Evolutionary conservation across 108 stramenopile genomes (phyloP), one percentile per base, ranked within the genome.

Genomic region (Cylindrotheca fusiformis): DNA sequence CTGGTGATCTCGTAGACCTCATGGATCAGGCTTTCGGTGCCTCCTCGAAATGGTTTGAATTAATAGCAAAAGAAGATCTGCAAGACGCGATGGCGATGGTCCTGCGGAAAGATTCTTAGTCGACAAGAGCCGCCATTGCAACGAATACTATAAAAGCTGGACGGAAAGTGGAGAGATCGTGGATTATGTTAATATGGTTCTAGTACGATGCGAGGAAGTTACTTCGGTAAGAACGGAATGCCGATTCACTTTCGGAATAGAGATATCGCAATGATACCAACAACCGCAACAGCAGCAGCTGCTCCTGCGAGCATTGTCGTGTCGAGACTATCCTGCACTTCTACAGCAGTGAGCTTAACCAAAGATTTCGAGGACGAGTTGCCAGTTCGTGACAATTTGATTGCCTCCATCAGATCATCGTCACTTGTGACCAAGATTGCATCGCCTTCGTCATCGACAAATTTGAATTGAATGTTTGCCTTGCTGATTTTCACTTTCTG

Each of bases 401-500:
- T 72, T 27, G 95, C 90, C 65, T 94, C 95, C 23, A 57, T 68
- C 24, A 96, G 58, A 72, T 84, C 81, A 24, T 87, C 88, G 56
- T 96, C 87, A 46, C 74, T 82, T 21, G 76, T 92, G 41, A 96
- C 75, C 27, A 86, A 32, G 48, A 96, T 87, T 50, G 77, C 77
- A 73, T 96, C 95, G 10, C 92, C 90, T 63, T 96, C 95, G 17
- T 96, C 92, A 47, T 96, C 95, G 21, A 80, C 59, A 63, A 90
- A 96, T 59, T 90, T 82, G 31, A 96, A 66, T n/a, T 61, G 50
- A 31, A 88, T 61, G 22, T 49, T 20, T 31, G 64, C 55, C 25
- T 57, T 69, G 41, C 74, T 75, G n/a, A 77, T 52, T 22, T 69
- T 65, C 32, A 60, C 60, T 53, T 86, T 88, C n/a, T 80, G 71